Conservation (phyloP, 202 grass and related monocot species). For the Dendrocalamus latiflorus region DNA sequence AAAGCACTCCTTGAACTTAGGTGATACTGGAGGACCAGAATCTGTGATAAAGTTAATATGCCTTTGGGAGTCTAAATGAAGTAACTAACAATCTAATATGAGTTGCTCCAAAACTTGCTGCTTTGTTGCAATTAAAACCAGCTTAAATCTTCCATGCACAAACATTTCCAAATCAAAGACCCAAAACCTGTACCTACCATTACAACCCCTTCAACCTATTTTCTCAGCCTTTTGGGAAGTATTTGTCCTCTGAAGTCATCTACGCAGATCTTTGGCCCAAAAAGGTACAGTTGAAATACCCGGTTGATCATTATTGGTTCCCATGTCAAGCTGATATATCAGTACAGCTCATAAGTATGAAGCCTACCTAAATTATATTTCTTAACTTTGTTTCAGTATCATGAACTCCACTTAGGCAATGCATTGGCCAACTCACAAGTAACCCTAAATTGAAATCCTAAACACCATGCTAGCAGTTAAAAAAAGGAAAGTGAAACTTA, state of each 20-base stretch:
- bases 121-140: not conserved
- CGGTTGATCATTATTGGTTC: not conserved
- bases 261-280: not conserved
- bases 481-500: not conserved
- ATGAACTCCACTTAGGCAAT: not conserved
- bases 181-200: not conserved
- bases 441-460: not conserved
- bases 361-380: not conserved
- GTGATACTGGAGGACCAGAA: not conserved
- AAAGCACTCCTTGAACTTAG: too few species aligned
- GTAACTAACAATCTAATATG: not conserved
- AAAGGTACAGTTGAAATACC: too few species aligned
- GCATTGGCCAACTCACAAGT: not conserved
- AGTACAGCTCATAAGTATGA: not conserved
- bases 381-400: not conserved
- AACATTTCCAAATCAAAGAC: not conserved
- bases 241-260: not conserved
- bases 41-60: slow-evolving; percentile 17
- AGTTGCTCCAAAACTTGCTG: not conserved
- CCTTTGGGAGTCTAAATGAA: slow-evolving; percentile 12
- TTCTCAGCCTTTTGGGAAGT: not conserved
- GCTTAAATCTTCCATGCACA: not conserved
- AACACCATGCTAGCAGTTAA: slow-evolving; percentile 4
- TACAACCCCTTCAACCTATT: not conserved
- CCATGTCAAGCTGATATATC: not conserved